Evolutionary conservation across 2,329 filamentous ascomycete species (phyloP), one percentile per base, ranked within the genome.

Genomic region (Penicillium sp.): DNA sequence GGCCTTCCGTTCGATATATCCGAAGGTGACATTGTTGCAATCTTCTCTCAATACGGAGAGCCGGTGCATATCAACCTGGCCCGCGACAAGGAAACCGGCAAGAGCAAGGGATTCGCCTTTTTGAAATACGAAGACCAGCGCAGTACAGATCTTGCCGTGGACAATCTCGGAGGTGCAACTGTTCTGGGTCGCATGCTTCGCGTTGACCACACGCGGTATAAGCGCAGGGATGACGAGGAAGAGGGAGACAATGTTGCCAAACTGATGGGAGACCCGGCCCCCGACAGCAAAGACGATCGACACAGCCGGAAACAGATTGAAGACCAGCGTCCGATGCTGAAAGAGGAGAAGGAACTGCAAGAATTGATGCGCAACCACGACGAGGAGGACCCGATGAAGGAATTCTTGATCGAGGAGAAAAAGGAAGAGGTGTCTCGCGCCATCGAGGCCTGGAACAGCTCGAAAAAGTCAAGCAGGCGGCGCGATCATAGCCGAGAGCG

Each of bases 111-210:
- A 0, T 99, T 97, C 70, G 92, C 89, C 2, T 99, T 95, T 82
- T 82, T 99, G 55, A 99, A 99, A 71, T 99, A 97, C 75, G 94
- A 99, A 72, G 93, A 99, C 74, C 94, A 99, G 78, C 84, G 93
- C 64, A 97, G 92, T 76, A 95, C 91, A 58, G 93, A 97, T 74
- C 79, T 99, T 40, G 94, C 95, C 0, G 95, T 99, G 9, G 94
- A 99, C 76, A 99, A 99, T 72, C 78, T 99, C 5, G 90, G 92
- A 38, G 94, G 94, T 31, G 88, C 92, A 8, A 89, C 86, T 29
- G 86, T 99, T 16, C 81, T 90, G 70, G 92, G 92, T 2, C 83
- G 92, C 40, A 75, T 93, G 54, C 75, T 99, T 40, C 85, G 89
- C 56, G 94, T 99, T 11, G 94, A 99, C 71, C 94, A 99, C 75